Conservation (phyloP, 305 asterid species). For the Andrographis paniculata region DNA sequence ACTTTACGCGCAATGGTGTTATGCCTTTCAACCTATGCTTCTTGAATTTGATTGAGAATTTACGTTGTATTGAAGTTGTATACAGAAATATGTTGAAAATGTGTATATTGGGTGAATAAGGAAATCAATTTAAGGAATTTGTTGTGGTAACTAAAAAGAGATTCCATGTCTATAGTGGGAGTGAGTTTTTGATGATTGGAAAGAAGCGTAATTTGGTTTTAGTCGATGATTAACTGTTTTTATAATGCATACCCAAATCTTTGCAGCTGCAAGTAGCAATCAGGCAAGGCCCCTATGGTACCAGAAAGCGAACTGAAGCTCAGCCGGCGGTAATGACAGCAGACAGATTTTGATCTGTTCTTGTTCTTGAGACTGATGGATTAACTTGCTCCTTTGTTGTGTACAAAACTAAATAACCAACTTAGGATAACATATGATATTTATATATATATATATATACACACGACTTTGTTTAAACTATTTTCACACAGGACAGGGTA, state of each 20-base stretch:
- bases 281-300: conserved; percentile 74
- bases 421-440: too few species aligned
- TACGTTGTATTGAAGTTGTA: too few species aligned
- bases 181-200: background rate
- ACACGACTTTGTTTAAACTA: too few species aligned
- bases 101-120: too few species aligned
- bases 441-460: too few species aligned
- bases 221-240: background rate
- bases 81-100: too few species aligned
- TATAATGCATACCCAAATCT: background rate
- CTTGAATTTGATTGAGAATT: too few species aligned
- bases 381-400: too few species aligned
- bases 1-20: too few species aligned
- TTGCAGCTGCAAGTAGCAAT: conserved; percentile 81
- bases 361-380: background rate
- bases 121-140: background rate
- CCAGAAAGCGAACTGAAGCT: conserved; percentile 54
- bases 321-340: conserved; percentile 75
- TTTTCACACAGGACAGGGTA: too few species aligned
- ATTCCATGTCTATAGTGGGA: background rate
- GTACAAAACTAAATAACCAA: too few species aligned
- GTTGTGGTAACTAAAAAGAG: background rate
- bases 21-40: too few species aligned
- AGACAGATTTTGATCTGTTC: conserved; percentile 44
- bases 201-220: background rate